phyloP scores from a whole-genome alignment of 1,284 basidiomycete species.

The Trametes pubescens region DNA sequence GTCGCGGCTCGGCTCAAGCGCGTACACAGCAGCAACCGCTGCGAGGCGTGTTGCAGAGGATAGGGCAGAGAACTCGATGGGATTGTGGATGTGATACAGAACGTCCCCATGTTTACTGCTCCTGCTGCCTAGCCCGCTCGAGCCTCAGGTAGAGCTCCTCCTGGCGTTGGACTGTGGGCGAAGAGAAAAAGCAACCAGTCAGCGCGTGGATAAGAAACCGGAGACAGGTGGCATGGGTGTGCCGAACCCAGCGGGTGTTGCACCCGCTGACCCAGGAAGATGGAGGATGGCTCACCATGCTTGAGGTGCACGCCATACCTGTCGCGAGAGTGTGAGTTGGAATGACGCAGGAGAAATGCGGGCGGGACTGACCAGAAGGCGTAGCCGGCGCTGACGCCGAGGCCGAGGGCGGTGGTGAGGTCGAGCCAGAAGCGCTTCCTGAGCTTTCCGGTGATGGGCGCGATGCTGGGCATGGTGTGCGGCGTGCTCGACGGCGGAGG shows the following conservation, averaged over 20 bases:
- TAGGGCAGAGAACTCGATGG: conserved; percentile 17
- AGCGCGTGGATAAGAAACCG: conserved; percentile 15
- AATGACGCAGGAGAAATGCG: conserved; percentile 31
- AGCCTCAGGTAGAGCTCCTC: conserved; percentile 87
- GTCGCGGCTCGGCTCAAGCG: conserved; percentile 28
- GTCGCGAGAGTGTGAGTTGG: conserved; percentile 22
- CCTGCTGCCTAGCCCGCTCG: conserved; percentile 58
- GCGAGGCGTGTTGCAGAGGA: not conserved
- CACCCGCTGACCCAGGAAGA: not conserved
- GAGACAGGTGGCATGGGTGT: conserved; percentile 3
- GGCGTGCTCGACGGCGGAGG: conserved; percentile 22
- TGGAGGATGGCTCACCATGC: conserved; percentile 58
- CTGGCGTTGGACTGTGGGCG: conserved; percentile 70
- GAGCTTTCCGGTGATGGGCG: conserved; percentile 89
- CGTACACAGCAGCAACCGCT: conserved; percentile 8
- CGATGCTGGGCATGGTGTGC: conserved; percentile 67
- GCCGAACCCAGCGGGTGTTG: not conserved
- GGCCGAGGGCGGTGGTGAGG: conserved; percentile 71
- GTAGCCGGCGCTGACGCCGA: conserved; percentile 77
- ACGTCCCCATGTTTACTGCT: conserved; percentile 31
- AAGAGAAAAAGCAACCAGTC: conserved; percentile 23
- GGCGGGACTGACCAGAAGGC: conserved; percentile 72
- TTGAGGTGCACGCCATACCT: conserved; percentile 87
- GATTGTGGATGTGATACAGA: conserved; percentile 29
- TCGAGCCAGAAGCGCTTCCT: conserved; percentile 90